Conservation (phyloP, 2,329 filamentous ascomycete genomes). For the Trichoderma guizhouense region DNA sequence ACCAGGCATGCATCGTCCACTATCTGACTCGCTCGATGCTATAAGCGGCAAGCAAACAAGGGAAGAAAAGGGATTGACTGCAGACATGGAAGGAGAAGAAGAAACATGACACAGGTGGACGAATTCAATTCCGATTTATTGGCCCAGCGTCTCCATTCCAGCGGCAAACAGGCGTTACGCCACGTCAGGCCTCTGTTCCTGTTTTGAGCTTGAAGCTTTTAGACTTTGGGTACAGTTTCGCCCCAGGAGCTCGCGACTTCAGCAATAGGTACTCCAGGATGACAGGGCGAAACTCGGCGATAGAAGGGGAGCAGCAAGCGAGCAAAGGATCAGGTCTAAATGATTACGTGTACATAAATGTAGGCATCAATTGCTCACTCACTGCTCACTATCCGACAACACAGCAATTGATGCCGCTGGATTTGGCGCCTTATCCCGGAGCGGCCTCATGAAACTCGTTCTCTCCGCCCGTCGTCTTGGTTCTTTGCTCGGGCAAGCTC, state of each 20-base stretch:
- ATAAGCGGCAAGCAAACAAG: neutral
- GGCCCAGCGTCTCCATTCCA: neutral
- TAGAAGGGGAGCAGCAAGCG: neutral
- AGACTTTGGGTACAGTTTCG: neutral
- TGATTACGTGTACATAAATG: neutral
- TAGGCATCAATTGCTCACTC: neutral
- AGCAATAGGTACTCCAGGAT: neutral
- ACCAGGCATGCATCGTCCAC: neutral
- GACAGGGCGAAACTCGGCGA: neutral
- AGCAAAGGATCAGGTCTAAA: neutral
- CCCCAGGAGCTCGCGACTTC: neutral
- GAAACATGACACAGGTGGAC: neutral
- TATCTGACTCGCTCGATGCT: neutral
- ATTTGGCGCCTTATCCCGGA: neutral
- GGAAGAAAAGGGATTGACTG: neutral
- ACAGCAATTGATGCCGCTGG: neutral
- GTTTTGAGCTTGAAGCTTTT: neutral
- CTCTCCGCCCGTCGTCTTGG: neutral
- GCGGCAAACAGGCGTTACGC: constrained; percentile 2
- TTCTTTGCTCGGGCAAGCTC: neutral
- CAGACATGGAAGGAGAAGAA: neutral
- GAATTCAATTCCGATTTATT: neutral
- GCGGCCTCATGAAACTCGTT: neutral
- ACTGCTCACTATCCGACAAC: neutral
- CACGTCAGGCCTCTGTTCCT: constrained; percentile 5